Evolutionary conservation across 1,139 yeast genomes (phyloP).

Genomic region (Kurtzmaniella quercitrusa): DNA sequence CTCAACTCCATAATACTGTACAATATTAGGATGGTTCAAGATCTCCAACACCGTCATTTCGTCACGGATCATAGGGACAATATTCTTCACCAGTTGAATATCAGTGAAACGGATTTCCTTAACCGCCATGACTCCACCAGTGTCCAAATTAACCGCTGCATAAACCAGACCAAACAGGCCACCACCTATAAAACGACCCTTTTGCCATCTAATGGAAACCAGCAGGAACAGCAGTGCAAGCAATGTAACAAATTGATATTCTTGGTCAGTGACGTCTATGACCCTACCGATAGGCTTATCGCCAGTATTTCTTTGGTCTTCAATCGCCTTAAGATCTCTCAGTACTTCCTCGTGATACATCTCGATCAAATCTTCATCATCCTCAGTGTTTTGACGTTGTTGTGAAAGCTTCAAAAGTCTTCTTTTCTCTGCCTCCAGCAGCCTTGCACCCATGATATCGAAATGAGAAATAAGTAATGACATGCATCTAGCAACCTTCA

Average conservation of each 20-base stretch:
- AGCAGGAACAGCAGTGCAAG: constrained; percentile 88
- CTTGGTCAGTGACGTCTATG: constrained; percentile 80
- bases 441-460: constrained; percentile 97
- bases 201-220: constrained; percentile 95
- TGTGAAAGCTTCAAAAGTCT: constrained; percentile 50
- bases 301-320: constrained; percentile 31
- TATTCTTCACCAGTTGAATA: constrained; percentile 76
- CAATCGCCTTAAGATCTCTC: constrained; percentile 57
- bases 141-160: constrained; percentile 87
- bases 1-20: constrained; percentile 94
- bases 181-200: constrained; percentile 89
- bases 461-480: constrained; percentile 89
- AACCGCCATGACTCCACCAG: constrained; percentile 96
- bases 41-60: constrained; percentile 96
- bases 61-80: constrained; percentile 86
- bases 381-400: constrained; percentile 51
- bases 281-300: constrained; percentile 75
- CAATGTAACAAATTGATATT: constrained; percentile 80
- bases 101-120: constrained; percentile 92
- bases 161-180: constrained; percentile 95
- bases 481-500: constrained; percentile 93
- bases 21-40: constrained; percentile 93
- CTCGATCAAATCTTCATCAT: constrained; percentile 55
- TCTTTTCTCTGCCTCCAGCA: constrained; percentile 73
- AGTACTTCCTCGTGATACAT: constrained; percentile 57